These are phyloP conservation scores for Elongisporangium undulatum DNA, from an alignment of 352 stramenopile species.

Conservation along the genomic window DNA sequence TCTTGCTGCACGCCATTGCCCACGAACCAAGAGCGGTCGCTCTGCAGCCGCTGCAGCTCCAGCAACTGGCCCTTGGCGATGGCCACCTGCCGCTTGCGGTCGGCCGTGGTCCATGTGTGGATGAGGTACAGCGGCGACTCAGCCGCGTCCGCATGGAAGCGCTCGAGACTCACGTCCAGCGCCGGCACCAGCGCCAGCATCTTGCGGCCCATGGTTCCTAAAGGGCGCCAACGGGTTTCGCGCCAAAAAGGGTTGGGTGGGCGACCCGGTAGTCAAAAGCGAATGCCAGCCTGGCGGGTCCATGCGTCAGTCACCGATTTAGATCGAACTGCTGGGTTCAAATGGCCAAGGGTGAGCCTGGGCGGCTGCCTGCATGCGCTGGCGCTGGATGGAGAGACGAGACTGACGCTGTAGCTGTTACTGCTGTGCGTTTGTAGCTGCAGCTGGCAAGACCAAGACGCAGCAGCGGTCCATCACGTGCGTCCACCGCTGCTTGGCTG, in stretches of 20 bases:
- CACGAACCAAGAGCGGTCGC: conserved; percentile 72
- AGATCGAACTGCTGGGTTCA: background rate
- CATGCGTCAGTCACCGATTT: background rate
- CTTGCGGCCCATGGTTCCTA: conserved; percentile 37
- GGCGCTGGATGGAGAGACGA: background rate
- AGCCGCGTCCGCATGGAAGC: conserved; percentile 63
- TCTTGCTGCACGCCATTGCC: conserved; percentile 70
- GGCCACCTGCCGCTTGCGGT: conserved; percentile 52
- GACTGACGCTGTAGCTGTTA: background rate
- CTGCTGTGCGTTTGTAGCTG: background rate
- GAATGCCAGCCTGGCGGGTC: background rate
- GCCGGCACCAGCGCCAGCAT: conserved; percentile 44
- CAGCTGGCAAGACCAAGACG: conserved; percentile 24
- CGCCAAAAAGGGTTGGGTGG: conserved; percentile 13
- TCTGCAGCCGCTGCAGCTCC: conserved; percentile 61
- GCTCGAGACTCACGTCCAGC: conserved; percentile 31
- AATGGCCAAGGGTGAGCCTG: background rate
- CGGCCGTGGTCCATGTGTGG: conserved; percentile 36
- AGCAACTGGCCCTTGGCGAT: conserved; percentile 38
- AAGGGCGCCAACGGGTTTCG: conserved; percentile 7
- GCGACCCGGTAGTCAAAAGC: conserved; percentile 3
- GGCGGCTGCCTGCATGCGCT: background rate
- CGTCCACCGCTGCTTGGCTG: conserved; percentile 3
- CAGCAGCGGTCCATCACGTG: conserved; percentile 72
- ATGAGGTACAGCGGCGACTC: conserved; percentile 46